A percentile compares a stretch with the other conserved stretches of the same genome.
Conservation (phyloP, 2,329 filamentous ascomycete genomes). For the Aspergillus sp. region DNA sequence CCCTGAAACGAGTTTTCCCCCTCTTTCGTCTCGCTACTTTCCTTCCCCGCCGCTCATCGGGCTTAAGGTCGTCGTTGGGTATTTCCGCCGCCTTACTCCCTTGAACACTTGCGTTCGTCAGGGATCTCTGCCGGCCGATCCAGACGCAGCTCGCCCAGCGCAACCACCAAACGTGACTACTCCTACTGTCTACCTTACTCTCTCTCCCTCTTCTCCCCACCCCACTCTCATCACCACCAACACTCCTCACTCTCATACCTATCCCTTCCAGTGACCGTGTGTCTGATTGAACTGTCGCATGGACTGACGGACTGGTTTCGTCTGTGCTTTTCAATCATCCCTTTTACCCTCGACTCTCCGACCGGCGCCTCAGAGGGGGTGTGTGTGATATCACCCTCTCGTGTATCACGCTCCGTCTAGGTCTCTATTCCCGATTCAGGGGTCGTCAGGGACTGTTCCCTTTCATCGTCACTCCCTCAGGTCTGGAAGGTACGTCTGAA, state of each 20-base stretch:
- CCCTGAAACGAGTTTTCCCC: not conserved
- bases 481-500: conserved; percentile 30
- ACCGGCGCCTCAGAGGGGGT: conserved; percentile 13
- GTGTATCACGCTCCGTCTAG: not conserved
- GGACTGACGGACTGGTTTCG: conserved; percentile 18
- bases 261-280: not conserved
- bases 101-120: conserved; percentile 11
- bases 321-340: conserved; percentile 15
- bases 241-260: not conserved
- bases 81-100: conserved; percentile 15
- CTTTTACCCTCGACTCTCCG: conserved; percentile 12
- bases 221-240: conserved; percentile 8
- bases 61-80: conserved; percentile 19
- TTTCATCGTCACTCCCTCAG: conserved; percentile 31
- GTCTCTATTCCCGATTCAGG: not conserved
- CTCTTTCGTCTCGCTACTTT: conserved; percentile 8
- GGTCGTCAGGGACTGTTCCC: conserved; percentile 5
- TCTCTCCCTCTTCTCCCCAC: not conserved
- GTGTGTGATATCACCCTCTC: not conserved
- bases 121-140: conserved; percentile 26
- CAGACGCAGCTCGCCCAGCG: conserved; percentile 23
- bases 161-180: conserved; percentile 20
- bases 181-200: conserved; percentile 4
- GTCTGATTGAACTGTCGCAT: conserved; percentile 9
- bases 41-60: conserved; percentile 19